Percentiles rank a stretch among this genome's conserved stretches.
Evolutionary conservation across 768 basidiomycete species (phyloP).

Genomic region (Leccinum ochraceum): DNA sequence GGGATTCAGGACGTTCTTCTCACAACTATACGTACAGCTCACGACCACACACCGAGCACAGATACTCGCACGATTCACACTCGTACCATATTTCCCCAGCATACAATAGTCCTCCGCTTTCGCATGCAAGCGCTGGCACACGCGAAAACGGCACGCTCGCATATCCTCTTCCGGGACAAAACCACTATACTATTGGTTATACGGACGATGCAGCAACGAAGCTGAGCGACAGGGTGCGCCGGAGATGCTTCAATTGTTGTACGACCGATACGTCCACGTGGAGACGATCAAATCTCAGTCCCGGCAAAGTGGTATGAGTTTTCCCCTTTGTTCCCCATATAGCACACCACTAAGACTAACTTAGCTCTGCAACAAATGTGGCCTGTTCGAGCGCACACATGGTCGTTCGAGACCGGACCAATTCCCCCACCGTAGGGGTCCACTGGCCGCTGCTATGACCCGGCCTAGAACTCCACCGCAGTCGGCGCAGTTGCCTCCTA

Average conservation of each 20-base stretch:
- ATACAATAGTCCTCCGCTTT: conserved; percentile 30
- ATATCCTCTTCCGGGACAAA: conserved; percentile 42
- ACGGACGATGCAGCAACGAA: conserved; percentile 84
- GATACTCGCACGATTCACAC: conserved; percentile 36
- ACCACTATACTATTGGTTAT: conserved; percentile 43
- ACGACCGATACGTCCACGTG: conserved; percentile 85
- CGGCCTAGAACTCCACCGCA: conserved; percentile 55
- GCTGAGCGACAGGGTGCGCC: conserved; percentile 71
- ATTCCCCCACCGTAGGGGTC: conserved; percentile 78
- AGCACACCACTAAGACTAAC: conserved; percentile 6
- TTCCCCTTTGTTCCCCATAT: background rate
- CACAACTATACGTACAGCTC: conserved; percentile 37
- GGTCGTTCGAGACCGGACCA: conserved; percentile 77
- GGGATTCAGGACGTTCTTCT: conserved; percentile 34
- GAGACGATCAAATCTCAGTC: conserved; percentile 73
- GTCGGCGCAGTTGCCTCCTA: conserved; percentile 44
- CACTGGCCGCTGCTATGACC: conserved; percentile 51
- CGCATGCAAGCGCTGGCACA: conserved; percentile 23
- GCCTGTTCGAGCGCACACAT: conserved; percentile 79
- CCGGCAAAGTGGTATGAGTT: conserved; percentile 68
- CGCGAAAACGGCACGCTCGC: conserved; percentile 31
- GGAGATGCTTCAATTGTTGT: conserved; percentile 83
- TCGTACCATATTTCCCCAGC: conserved; percentile 30
- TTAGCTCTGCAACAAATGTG: conserved; percentile 64
- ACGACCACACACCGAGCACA: conserved; percentile 29